Conservation (phyloP, 441 rosid species). For the Erodium texanum region DNA sequence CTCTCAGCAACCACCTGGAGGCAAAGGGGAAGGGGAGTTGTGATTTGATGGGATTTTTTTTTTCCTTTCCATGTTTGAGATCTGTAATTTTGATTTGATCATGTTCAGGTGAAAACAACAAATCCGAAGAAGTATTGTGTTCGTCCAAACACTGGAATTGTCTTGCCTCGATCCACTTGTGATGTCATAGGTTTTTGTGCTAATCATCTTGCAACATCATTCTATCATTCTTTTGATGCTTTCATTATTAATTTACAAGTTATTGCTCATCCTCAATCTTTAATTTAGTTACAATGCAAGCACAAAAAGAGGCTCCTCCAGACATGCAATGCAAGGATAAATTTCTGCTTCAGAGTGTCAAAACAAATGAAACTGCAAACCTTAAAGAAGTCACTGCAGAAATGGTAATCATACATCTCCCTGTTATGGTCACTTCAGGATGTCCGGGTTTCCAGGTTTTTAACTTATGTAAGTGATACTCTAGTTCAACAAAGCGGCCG, state of each 20-base stretch:
- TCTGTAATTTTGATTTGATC: slow-evolving; percentile 1
- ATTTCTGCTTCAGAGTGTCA: slow-evolving; percentile 67
- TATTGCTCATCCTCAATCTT: not conserved
- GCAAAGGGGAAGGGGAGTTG: too few species aligned
- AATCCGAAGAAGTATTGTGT: slow-evolving; percentile 76
- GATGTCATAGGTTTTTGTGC: slow-evolving; percentile 43
- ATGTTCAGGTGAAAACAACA: slow-evolving; percentile 63
- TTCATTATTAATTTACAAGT: not conserved
- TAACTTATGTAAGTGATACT: slow-evolving; percentile 9
- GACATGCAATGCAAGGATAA: slow-evolving; percentile 77
- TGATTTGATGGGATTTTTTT: too few species aligned
- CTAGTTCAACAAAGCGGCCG: slow-evolving; percentile 65
- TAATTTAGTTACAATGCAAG: slow-evolving; percentile 70
- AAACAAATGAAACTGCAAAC: slow-evolving; percentile 34
- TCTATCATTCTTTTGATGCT: not conserved
- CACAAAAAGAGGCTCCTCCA: slow-evolving; percentile 60
- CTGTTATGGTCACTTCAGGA: not conserved
- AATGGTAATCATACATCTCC: slow-evolving; percentile 33
- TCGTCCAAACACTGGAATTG: slow-evolving; percentile 69
- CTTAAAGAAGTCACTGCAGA: slow-evolving; percentile 34
- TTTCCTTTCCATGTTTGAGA: not conserved
- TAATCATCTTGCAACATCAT: not conserved
- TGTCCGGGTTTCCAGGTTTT: not conserved
- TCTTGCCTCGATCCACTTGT: slow-evolving; percentile 57
- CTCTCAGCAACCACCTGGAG: too few species aligned